phyloP scores from a whole-genome alignment of 768 basidiomycete species.

The Kwoniella botswanensis region DNA sequence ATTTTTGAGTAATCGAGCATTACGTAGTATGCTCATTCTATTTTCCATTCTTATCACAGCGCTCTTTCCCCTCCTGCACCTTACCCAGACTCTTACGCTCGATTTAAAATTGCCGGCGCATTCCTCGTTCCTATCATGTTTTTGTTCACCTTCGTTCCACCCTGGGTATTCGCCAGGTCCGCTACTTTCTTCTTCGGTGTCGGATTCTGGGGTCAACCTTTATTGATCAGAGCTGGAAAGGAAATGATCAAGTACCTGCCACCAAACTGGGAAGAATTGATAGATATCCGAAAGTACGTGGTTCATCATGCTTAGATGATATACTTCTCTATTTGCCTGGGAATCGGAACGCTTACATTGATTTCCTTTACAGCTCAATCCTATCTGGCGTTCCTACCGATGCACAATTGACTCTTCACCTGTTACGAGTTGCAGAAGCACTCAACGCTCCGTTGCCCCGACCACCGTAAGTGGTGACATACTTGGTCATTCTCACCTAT shows the following conservation, averaged over 20 bases:
- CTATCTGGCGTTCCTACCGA: slow-evolving; percentile 60
- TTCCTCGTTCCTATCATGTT: slow-evolving; percentile 57
- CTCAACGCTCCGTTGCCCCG: slow-evolving; percentile 50
- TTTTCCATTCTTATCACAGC: too few relatives aligned
- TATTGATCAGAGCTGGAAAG: slow-evolving; percentile 51
- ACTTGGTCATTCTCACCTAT: background rate
- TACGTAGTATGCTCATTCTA: background rate
- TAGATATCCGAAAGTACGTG: slow-evolving; percentile 59
- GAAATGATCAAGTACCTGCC: slow-evolving; percentile 50
- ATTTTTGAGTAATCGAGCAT: background rate
- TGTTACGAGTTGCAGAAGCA: slow-evolving; percentile 58
- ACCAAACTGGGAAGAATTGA: slow-evolving; percentile 59
- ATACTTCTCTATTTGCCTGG: too few relatives aligned
- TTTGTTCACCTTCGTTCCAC: slow-evolving; percentile 54
- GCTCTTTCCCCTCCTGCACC: slow-evolving; percentile 56
- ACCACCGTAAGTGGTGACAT: slow-evolving; percentile 45
- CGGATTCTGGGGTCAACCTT: slow-evolving; percentile 59
- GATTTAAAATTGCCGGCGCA: slow-evolving; percentile 57
- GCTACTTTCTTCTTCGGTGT: slow-evolving; percentile 58
- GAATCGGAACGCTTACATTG: too few relatives aligned
- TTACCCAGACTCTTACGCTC: slow-evolving; percentile 57
- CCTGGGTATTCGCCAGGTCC: slow-evolving; percentile 55
- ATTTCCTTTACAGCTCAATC: slow-evolving; percentile 47
- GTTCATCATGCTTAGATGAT: background rate
- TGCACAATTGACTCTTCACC: slow-evolving; percentile 58